Percentiles rank a stretch among this genome's conserved stretches.
Evolutionary conservation across 2,329 filamentous ascomycete genomes (phyloP).

Genomic region (Calonectria pseudoturangicola): DNA sequence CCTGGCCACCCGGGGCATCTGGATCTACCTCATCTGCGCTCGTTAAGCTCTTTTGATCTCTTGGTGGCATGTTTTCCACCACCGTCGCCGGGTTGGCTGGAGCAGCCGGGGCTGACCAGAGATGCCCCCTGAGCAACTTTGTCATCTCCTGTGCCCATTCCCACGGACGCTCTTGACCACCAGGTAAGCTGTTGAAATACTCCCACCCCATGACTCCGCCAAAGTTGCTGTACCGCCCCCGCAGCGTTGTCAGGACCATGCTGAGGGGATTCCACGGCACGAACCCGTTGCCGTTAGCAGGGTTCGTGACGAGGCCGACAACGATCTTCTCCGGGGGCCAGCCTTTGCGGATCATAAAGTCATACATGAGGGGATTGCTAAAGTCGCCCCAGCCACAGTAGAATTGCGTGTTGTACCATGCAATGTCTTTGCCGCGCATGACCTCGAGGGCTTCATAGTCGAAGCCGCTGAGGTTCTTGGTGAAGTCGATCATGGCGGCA

Average conservation of each 20-base stretch:
- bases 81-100: background rate
- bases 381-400: slow-evolving; percentile 90
- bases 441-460: slow-evolving; percentile 85
- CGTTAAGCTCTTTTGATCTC: background rate
- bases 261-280: slow-evolving; percentile 69
- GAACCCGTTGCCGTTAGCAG: slow-evolving; percentile 79
- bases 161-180: slow-evolving; percentile 79
- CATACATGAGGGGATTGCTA: slow-evolving; percentile 67
- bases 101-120: slow-evolving; percentile 23
- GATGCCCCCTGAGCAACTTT: slow-evolving; percentile 59
- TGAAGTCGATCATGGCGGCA: slow-evolving; percentile 76
- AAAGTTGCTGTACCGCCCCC: slow-evolving; percentile 77
- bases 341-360: slow-evolving; percentile 74
- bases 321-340: slow-evolving; percentile 86
- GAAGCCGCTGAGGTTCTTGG: slow-evolving; percentile 85
- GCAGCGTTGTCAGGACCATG: slow-evolving; percentile 64
- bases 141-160: slow-evolving; percentile 86
- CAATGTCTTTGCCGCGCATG: slow-evolving; percentile 78
- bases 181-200: slow-evolving; percentile 89
- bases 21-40: slow-evolving; percentile 49
- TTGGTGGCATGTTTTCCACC: background rate
- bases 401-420: slow-evolving; percentile 94
- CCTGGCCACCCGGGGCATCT: slow-evolving; percentile 53
- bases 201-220: slow-evolving; percentile 97
- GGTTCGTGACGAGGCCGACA: slow-evolving; percentile 87